A percentile compares a stretch with the other conserved stretches of the same genome.
phyloP scores from a whole-genome alignment of 495 filamentous ascomycete species.

The Xanthoparmelia taractica region DNA sequence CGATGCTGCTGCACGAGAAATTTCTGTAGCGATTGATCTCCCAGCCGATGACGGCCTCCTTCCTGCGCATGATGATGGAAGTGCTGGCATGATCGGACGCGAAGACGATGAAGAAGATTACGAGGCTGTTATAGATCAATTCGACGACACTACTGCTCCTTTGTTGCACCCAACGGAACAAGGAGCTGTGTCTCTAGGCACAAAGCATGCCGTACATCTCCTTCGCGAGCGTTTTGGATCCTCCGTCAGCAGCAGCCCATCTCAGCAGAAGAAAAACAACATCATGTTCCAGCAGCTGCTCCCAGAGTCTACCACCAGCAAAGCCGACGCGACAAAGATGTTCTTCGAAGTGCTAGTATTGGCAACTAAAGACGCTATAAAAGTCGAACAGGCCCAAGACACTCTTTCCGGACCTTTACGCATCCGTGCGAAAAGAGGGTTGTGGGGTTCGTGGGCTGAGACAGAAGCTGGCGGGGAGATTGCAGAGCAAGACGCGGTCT shows the following conservation, averaged over 20 bases:
- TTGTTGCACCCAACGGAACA: slow-evolving; percentile 70
- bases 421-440: slow-evolving; percentile 76
- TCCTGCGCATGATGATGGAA: slow-evolving; percentile 49
- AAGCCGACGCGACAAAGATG: slow-evolving; percentile 94
- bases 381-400: slow-evolving; percentile 80
- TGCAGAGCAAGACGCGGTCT: slow-evolving; percentile 33
- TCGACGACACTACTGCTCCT: slow-evolving; percentile 70
- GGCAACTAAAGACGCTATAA: slow-evolving; percentile 95
- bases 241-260: slow-evolving; percentile 43
- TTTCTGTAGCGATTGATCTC: slow-evolving; percentile 52
- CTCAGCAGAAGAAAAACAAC: slow-evolving; percentile 63
- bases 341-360: slow-evolving; percentile 95
- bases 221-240: slow-evolving; percentile 77
- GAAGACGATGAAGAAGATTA: slow-evolving; percentile 25
- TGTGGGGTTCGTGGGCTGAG: slow-evolving; percentile 96
- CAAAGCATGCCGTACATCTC: slow-evolving; percentile 91
- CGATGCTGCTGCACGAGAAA: slow-evolving; percentile 44
- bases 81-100: slow-evolving; percentile 27
- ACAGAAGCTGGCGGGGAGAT: slow-evolving; percentile 59
- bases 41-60: slow-evolving; percentile 51
- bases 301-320: slow-evolving; percentile 67
- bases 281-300: slow-evolving; percentile 89
- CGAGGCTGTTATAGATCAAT: slow-evolving; percentile 35
- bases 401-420: slow-evolving; percentile 67
- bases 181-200: slow-evolving; percentile 77